These are phyloP conservation scores for Glycyrrhiza uralensis DNA, from an alignment of 306 rosid genomes.

Conservation along the genomic window DNA sequence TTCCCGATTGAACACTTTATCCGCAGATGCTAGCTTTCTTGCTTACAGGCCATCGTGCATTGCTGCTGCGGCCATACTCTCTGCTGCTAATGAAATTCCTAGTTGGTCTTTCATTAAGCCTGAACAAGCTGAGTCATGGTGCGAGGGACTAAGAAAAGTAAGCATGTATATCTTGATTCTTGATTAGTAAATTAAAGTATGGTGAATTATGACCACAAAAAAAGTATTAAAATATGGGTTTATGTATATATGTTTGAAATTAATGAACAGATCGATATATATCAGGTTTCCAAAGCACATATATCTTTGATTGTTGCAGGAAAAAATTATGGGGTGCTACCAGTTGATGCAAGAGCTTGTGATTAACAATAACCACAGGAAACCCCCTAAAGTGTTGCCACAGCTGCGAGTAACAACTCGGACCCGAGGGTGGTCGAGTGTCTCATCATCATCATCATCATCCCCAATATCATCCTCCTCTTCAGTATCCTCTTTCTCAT, in stretches of 20 bases:
- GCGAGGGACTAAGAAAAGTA: constrained; percentile 90
- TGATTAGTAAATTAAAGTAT: background rate
- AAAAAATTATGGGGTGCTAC: constrained; percentile 76
- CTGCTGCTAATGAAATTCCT: constrained; percentile 82
- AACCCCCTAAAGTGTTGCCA: constrained; percentile 51
- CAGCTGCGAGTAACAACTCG: constrained; percentile 59
- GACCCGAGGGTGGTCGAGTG: constrained; percentile 48
- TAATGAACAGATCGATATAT: no score
- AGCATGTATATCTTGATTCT: no score
- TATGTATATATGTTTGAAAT: no score
- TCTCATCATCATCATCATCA: constrained; percentile 36
- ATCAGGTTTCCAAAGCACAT: background rate
- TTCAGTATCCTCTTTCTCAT: constrained; percentile 43
- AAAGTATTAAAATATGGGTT: background rate
- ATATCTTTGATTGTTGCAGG: constrained; percentile 53
- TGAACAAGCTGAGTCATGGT: constrained; percentile 91
- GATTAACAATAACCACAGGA: constrained; percentile 43
- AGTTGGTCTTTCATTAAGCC: constrained; percentile 65
- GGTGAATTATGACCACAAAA: background rate
- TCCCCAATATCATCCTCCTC: constrained; percentile 44
- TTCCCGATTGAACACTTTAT: constrained; percentile 22
- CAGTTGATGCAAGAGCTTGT: constrained; percentile 70
- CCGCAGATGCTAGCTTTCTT: constrained; percentile 74
- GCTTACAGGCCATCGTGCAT: constrained; percentile 95
- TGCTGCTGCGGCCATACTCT: constrained; percentile 87